These are phyloP conservation scores for Epicoccum nigrum DNA, from an alignment of 2,329 filamentous ascomycete genomes.

Conservation along the genomic window DNA sequence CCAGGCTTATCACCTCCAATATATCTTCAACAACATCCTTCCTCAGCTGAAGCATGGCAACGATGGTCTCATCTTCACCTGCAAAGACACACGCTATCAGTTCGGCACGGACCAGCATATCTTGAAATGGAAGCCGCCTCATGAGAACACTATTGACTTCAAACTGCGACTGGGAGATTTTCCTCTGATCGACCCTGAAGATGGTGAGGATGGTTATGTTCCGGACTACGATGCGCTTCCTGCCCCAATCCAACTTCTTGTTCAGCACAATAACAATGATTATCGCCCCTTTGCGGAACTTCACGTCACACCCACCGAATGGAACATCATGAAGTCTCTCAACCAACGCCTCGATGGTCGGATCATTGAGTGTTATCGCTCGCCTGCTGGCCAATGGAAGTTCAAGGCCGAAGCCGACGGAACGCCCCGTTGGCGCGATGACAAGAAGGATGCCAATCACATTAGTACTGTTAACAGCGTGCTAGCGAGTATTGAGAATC, in stretches of 20 bases:
- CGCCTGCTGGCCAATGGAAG: constrained; percentile 77
- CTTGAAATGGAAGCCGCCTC: constrained; percentile 95
- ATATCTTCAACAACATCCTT: constrained; percentile 85
- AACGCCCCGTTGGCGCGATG: constrained; percentile 81
- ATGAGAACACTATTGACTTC: constrained; percentile 96
- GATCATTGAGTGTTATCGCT: constrained; percentile 89
- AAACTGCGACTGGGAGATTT: constrained; percentile 76
- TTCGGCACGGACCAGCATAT: constrained; percentile 93
- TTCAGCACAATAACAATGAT: constrained; percentile 67
- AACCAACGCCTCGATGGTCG: constrained; percentile 80
- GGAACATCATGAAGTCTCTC: constrained; percentile 78
- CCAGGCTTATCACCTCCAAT: constrained; percentile 76
- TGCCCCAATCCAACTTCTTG: constrained; percentile 68
- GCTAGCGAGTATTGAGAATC: constrained; percentile 85
- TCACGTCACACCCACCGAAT: constrained; percentile 75
- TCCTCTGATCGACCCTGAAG: constrained; percentile 69
- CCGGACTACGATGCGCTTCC: constrained; percentile 83
- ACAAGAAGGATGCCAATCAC: constrained; percentile 92
- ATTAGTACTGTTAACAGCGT: constrained; percentile 83
- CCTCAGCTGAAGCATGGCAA: constrained; percentile 89
- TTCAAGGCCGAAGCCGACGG: constrained; percentile 61
- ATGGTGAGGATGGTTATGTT: constrained; percentile 69
- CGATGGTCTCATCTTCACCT: constrained; percentile 98
- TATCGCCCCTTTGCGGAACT: constrained; percentile 72
- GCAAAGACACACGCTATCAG: constrained; percentile 82